phyloP scores from a whole-genome alignment of 2,329 filamentous ascomycete species.

The Alternaria viburni region DNA sequence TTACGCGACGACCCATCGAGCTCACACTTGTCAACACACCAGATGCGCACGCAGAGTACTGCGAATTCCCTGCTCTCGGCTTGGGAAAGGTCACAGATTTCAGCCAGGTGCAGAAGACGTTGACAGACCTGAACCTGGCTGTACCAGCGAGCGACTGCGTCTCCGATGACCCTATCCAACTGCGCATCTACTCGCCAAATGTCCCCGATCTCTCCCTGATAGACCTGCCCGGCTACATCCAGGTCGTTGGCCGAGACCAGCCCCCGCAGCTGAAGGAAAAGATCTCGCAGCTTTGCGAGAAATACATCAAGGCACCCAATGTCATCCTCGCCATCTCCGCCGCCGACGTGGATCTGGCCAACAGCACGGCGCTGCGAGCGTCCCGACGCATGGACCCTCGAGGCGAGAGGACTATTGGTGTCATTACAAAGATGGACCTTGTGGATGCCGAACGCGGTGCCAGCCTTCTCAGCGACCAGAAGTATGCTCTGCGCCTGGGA shows the following conservation, averaged over 20 bases:
- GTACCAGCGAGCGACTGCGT: conserved; percentile 92
- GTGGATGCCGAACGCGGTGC: conserved; percentile 83
- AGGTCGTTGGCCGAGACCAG: conserved; percentile 90
- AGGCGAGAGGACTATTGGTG: conserved; percentile 94
- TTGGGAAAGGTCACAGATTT: conserved; percentile 92
- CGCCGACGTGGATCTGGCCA: conserved; percentile 94
- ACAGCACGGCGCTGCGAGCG: conserved; percentile 89
- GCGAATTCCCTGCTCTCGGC: conserved; percentile 92
- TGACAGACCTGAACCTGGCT: conserved; percentile 93
- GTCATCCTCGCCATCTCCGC: conserved; percentile 97
- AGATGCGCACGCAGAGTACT: conserved; percentile 84
- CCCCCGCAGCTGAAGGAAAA: conserved; percentile 91
- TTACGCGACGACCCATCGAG: conserved; percentile 93
- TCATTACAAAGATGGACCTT: conserved; percentile 99
- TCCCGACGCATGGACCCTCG: conserved; percentile 91
- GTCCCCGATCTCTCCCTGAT: conserved; percentile 96
- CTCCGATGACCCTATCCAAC: conserved; percentile 93
- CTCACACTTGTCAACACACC: conserved; percentile 95
- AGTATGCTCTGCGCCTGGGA: conserved; percentile 92
- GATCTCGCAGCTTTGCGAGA: conserved; percentile 94
- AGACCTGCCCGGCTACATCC: conserved; percentile 96
- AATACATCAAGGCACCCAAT: conserved; percentile 96
- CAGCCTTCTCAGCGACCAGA: conserved; percentile 81
- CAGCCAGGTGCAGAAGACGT: conserved; percentile 84
- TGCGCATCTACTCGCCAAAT: conserved; percentile 93